These are phyloP conservation scores for Penicillium argentinense DNA, from an alignment of 495 filamentous ascomycete genomes.

Conservation along the genomic window DNA sequence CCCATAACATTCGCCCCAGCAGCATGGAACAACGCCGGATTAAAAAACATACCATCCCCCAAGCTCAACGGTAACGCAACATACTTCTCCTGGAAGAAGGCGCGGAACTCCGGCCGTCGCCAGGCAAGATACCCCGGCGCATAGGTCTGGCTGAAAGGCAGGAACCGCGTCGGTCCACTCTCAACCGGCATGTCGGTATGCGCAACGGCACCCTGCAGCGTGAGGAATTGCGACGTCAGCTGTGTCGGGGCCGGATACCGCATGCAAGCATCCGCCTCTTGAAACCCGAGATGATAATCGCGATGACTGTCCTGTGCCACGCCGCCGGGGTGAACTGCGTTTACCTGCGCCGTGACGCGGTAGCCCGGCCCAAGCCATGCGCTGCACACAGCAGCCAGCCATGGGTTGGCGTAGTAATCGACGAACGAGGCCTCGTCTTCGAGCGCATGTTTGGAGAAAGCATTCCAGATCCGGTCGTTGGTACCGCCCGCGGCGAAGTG, in stretches of 20 bases:
- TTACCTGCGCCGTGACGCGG: constrained; percentile 55
- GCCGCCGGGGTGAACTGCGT: constrained; percentile 54
- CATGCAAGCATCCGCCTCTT: constrained; percentile 32
- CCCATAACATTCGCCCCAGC: constrained; percentile 51
- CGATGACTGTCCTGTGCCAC: constrained; percentile 51
- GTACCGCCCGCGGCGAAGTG: constrained; percentile 50
- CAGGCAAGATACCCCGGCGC: constrained; percentile 52
- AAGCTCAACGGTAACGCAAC: constrained; percentile 44
- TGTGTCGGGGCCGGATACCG: constrained; percentile 47
- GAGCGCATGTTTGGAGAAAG: constrained; percentile 54
- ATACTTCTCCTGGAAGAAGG: constrained; percentile 47
- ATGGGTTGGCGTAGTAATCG: constrained; percentile 55
- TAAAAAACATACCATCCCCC: constrained; percentile 58
- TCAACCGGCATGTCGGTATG: constrained; percentile 54
- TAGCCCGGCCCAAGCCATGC: constrained; percentile 55
- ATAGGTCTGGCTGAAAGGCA: constrained; percentile 55
- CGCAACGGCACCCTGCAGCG: constrained; percentile 57
- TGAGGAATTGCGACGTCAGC: constrained; percentile 46
- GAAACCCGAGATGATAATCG: constrained; percentile 60
- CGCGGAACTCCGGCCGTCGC: constrained; percentile 43
- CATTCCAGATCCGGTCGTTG: constrained; percentile 60
- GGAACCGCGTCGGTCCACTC: constrained; percentile 52
- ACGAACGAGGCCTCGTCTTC: constrained; percentile 46
- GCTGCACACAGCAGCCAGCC: constrained; percentile 43
- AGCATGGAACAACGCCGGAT: constrained; percentile 56